Evolutionary conservation across 2,329 filamentous ascomycete genomes (phyloP).

Genomic region (Tolypocladium capitatum): DNA sequence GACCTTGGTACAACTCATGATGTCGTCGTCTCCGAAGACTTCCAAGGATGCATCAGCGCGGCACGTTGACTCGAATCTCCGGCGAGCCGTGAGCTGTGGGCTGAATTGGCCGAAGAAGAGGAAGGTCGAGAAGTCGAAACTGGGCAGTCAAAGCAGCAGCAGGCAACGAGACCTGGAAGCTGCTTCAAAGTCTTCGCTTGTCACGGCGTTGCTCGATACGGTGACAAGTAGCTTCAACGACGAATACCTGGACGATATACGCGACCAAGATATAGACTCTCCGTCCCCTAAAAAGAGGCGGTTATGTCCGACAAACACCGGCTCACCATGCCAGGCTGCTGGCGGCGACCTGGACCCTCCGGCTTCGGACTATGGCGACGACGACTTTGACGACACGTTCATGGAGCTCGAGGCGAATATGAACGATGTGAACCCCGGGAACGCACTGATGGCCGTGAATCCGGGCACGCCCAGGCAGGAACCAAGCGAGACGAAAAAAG

Average conservation of each 20-base stretch:
- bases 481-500: not conserved
- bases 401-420: constrained; percentile 38
- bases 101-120: constrained; percentile 60
- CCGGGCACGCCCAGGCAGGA: not conserved
- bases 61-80: constrained; percentile 32
- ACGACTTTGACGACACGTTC: constrained; percentile 45
- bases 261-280: constrained; percentile 20
- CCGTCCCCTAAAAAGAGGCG: constrained; percentile 31
- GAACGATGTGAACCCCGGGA: constrained; percentile 7
- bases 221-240: constrained; percentile 42
- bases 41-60: constrained; percentile 26
- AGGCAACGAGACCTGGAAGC: constrained; percentile 29
- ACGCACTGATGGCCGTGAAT: constrained; percentile 6
- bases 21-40: constrained; percentile 57
- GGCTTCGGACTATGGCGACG: constrained; percentile 39
- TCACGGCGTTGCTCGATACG: constrained; percentile 53
- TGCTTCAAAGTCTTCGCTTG: constrained; percentile 41
- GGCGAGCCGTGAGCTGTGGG: constrained; percentile 56
- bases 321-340: constrained; percentile 9
- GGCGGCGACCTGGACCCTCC: constrained; percentile 7
- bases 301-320: constrained; percentile 8
- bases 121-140: constrained; percentile 38
- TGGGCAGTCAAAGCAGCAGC: constrained; percentile 17
- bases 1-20: constrained; percentile 50
- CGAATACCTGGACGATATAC: constrained; percentile 19